Base-by-base conservation (phyloP, 495 filamentous ascomycete species). In the Trichoderma parareesei region DNA sequence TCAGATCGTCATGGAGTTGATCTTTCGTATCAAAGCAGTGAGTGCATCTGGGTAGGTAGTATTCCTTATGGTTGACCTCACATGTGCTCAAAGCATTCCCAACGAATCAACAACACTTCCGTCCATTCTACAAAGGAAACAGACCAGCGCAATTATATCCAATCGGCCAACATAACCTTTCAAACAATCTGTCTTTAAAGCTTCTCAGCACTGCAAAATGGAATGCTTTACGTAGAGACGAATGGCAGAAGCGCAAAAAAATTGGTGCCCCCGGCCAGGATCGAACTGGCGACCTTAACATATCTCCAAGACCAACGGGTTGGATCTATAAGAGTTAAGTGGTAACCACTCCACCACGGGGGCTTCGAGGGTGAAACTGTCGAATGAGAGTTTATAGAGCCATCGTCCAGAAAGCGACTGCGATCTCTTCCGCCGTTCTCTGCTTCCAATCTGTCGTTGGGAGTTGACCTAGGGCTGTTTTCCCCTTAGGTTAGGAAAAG, bases 311-410 rank as follows among this genome's bases (percentile, higher is more conserved):
- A 57, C 53, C 20, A 49, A 27, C 27, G 27, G 35, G 27, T n/a
- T 57, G 53, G 53, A 57, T 57, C 53, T 57, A 57, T 57, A 57
- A 57, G 53, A 57, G 53, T 57, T 57, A 57, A 57, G 53, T 57
- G 53, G 53, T 57, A 57, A 57, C 53, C 53, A 57, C 53, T 57
- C 53, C 53, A 57, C 53, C 53, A 57, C 53, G 33, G 53, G 53
- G 53, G 53, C 53, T 33, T 35, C 20, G 20, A 27, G 13, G 20
- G 9, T 57, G 3, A 14, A 37, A 37, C 7, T 5, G 2, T 27
- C 10, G 16, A 8, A 57, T 10, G 4, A 14, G 13, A 14, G 27
- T 13, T 37, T 57, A 57, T 57, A 35, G 37, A 57, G 6, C 9
- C 7, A 48, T 11, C 6, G 11, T 27, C 27, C 27, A 27, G 27